Conservation (phyloP, 208 protist genomes). For the Leishmania lainsoni region DNA sequence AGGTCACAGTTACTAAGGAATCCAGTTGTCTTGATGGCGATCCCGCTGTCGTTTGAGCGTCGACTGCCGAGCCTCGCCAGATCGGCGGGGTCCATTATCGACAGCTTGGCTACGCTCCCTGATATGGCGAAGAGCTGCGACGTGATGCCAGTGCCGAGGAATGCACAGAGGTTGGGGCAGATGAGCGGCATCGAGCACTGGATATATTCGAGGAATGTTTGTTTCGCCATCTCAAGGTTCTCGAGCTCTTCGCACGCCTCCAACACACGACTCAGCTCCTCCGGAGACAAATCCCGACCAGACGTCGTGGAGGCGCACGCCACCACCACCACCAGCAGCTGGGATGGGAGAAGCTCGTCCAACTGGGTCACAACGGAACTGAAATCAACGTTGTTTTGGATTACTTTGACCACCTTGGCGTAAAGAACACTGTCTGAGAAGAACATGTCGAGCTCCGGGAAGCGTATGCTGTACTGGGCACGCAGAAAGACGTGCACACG, state of each 20-base stretch:
- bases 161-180: slow-evolving; percentile 91
- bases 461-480: slow-evolving; percentile 86
- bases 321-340: slow-evolving; percentile 86
- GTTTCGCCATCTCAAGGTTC: slow-evolving; percentile 90
- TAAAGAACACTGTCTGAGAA: slow-evolving; percentile 88
- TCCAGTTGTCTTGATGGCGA: slow-evolving; percentile 78
- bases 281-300: slow-evolving; percentile 59
- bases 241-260: slow-evolving; percentile 91
- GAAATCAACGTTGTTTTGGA: slow-evolving; percentile 86
- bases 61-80: slow-evolving; percentile 74
- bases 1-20: slow-evolving; percentile 90
- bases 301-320: slow-evolving; percentile 88
- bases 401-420: slow-evolving; percentile 79
- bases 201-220: slow-evolving; percentile 93
- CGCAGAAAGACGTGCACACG: slow-evolving; percentile 86
- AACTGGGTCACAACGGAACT: slow-evolving; percentile 66
- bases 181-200: slow-evolving; percentile 92
- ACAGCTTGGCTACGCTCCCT: slow-evolving; percentile 71
- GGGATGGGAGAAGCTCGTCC: slow-evolving; percentile 81
- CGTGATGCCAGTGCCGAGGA: slow-evolving; percentile 91
- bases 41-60: slow-evolving; percentile 60
- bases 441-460: slow-evolving; percentile 91
- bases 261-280: slow-evolving; percentile 66
- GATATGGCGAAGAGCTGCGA: slow-evolving; percentile 91
- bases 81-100: slow-evolving; percentile 72